Conservation (phyloP, 1,139 yeast genomes). For the Suhomyces kunorum region DNA sequence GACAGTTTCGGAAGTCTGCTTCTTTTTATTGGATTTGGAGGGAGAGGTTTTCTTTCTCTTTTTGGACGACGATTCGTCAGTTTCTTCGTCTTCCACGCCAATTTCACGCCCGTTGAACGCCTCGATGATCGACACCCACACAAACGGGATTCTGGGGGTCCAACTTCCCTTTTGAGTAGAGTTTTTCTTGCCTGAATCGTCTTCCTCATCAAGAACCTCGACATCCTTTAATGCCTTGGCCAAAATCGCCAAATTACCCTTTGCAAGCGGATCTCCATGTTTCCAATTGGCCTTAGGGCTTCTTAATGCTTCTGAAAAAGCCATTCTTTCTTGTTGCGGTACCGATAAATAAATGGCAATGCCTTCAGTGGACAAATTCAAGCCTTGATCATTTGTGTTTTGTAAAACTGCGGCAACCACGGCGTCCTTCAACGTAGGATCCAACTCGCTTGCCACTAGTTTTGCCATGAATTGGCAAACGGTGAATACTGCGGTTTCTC, state of each 20-base stretch:
- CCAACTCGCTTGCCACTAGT: constrained; percentile 20
- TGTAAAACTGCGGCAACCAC: constrained; percentile 38
- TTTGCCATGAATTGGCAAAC: constrained; percentile 51
- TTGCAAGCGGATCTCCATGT: constrained; percentile 67
- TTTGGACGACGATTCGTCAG: constrained; percentile 18
- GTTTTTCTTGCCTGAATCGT: constrained; percentile 20
- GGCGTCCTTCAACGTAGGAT: constrained; percentile 20
- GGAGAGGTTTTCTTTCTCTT: constrained; percentile 33
- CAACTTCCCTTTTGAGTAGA: constrained; percentile 58
- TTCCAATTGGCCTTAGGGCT: constrained; percentile 58
- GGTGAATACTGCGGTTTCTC: constrained; percentile 78
- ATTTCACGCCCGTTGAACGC: constrained; percentile 30
- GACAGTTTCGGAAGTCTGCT: constrained; percentile 26
- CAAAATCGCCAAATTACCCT: constrained; percentile 61
- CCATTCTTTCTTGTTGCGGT: constrained; percentile 33
- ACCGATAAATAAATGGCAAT: constrained; percentile 66
- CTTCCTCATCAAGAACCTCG: constrained; percentile 38
- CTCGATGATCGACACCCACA: constrained; percentile 68
- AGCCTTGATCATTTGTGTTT: constrained; percentile 51
- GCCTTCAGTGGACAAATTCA: constrained; percentile 77
- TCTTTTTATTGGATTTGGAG: constrained; percentile 22
- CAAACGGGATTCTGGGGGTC: constrained; percentile 80
- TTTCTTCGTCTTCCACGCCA: constrained; percentile 22
- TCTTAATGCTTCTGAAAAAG: constrained; percentile 26
- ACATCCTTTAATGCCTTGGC: constrained; percentile 68